A percentile compares a stretch with the other conserved stretches of the same genome.
phyloP scores from a whole-genome alignment of 2,329 filamentous ascomycete genomes.

The Ophiocordyceps polyrhachis-furcata region DNA sequence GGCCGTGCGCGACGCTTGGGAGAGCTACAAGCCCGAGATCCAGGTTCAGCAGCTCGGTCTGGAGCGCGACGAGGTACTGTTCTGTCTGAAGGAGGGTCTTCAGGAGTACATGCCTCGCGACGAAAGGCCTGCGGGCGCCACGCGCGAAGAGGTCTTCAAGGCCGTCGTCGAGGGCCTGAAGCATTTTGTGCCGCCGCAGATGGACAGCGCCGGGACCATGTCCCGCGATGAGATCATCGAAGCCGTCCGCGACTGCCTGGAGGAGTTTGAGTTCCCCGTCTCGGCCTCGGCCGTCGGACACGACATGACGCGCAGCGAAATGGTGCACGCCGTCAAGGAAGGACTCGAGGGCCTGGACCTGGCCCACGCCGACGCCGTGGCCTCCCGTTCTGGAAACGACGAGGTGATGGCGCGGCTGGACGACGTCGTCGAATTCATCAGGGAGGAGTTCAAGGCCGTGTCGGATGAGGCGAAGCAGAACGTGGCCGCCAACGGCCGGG shows the following conservation, averaged over 20 bases:
- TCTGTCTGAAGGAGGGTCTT: constrained; percentile 71
- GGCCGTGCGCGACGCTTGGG: constrained; percentile 79
- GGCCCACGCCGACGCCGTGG: constrained; percentile 18
- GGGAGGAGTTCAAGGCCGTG: constrained; percentile 37
- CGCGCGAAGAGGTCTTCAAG: constrained; percentile 66
- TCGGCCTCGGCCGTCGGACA: constrained; percentile 35
- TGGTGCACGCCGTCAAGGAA: constrained; percentile 44
- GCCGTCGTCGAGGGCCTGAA: constrained; percentile 76
- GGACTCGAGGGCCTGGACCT: constrained; percentile 34
- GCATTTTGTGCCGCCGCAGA: constrained; percentile 55
- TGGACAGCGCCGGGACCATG: constrained; percentile 49
- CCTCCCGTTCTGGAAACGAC: constrained; percentile 23
- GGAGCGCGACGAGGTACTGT: constrained; percentile 75
- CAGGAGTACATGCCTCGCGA: constrained; percentile 46
- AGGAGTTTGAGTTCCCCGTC: constrained; percentile 62
- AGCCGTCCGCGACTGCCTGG: constrained; percentile 69
- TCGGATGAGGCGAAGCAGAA: constrained; percentile 57
- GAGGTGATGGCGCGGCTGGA: constrained; percentile 37
- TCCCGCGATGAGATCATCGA: constrained; percentile 71
- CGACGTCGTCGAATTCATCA: constrained; percentile 45
- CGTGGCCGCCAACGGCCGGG: constrained; percentile 56
- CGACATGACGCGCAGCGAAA: constrained; percentile 38
- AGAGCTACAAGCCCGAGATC: constrained; percentile 85
- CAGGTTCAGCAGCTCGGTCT: constrained; percentile 79
- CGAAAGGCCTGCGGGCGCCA: constrained; percentile 40